A percentile compares a stretch with the other conserved stretches of the same genome.
phyloP scores from a whole-genome alignment of 2,329 filamentous ascomycete genomes.

The Diaporthe vaccinii region DNA sequence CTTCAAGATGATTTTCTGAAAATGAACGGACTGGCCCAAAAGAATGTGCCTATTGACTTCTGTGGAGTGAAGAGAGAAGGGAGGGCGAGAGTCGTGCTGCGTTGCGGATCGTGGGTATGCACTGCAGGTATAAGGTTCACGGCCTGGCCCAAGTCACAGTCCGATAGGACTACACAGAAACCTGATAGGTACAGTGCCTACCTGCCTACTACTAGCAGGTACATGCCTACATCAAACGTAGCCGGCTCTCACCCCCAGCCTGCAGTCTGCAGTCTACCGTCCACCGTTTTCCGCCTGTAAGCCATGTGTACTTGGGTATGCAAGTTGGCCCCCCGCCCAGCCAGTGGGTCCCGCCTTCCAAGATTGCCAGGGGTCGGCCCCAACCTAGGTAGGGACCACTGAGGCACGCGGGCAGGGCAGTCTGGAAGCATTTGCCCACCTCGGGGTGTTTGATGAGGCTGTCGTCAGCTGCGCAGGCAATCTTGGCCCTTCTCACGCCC shows the following conservation, averaged over 20 bases:
- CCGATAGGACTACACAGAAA: no score
- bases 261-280: background rate
- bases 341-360: slow-evolving; percentile 22
- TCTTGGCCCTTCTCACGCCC: slow-evolving; percentile 15
- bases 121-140: slow-evolving; percentile 40
- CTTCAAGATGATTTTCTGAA: slow-evolving; percentile 29
- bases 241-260: background rate
- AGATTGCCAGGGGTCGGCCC: slow-evolving; percentile 25
- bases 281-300: background rate
- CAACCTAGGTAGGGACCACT: background rate
- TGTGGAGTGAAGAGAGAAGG: slow-evolving; percentile 27
- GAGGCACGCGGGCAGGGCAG: slow-evolving; percentile 14
- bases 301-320: slow-evolving; percentile 9
- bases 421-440: background rate
- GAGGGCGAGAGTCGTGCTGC: background rate
- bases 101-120: slow-evolving; percentile 36
- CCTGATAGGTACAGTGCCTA: no score
- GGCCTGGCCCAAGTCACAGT: background rate
- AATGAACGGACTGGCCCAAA: slow-evolving; percentile 41
- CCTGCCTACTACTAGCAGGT: background rate
- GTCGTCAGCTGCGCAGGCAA: slow-evolving; percentile 15
- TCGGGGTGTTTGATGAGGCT: slow-evolving; percentile 21
- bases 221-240: background rate
- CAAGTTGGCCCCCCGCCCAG: background rate
- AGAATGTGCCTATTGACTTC: slow-evolving; percentile 31